Evolutionary conservation across 1,284 basidiomycete genomes (phyloP).

Genomic region (Mycena citricolor): DNA sequence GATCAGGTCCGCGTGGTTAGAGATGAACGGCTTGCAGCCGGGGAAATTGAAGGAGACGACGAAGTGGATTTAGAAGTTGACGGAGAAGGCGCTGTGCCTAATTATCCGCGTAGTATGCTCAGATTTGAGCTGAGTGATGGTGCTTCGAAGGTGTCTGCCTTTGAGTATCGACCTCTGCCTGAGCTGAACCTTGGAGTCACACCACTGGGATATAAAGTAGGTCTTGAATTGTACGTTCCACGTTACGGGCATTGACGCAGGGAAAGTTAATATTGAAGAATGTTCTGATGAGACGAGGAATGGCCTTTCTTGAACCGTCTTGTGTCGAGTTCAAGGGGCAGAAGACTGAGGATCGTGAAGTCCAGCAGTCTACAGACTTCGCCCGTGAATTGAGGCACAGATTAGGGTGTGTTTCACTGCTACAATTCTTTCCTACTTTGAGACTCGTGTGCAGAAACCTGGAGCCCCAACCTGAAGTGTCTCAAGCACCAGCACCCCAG

Average conservation of each 20-base stretch:
- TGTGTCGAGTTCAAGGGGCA: slow-evolving; percentile 60
- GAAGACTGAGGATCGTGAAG: slow-evolving; percentile 58
- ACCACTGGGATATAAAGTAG: slow-evolving; percentile 71
- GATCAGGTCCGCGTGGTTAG: slow-evolving; percentile 63
- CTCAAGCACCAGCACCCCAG: slow-evolving; percentile 19
- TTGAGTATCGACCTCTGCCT: slow-evolving; percentile 64
- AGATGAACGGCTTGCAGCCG: slow-evolving; percentile 56
- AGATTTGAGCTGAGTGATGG: slow-evolving; percentile 70
- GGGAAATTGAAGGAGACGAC: slow-evolving; percentile 47
- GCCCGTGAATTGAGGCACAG: slow-evolving; percentile 52
- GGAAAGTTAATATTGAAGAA: slow-evolving; percentile 63
- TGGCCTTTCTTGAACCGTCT: slow-evolving; percentile 66
- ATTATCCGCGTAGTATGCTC: slow-evolving; percentile 71
- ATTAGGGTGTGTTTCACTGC: slow-evolving; percentile 51
- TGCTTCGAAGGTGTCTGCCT: slow-evolving; percentile 54
- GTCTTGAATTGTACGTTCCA: slow-evolving; percentile 20
- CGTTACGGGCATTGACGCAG: slow-evolving; percentile 2
- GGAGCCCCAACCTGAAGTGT: slow-evolving; percentile 21
- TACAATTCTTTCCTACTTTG: neutral
- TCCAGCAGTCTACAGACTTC: slow-evolving; percentile 52
- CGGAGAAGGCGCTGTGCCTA: slow-evolving; percentile 68
- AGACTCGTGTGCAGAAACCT: slow-evolving; percentile 13
- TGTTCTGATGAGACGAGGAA: slow-evolving; percentile 59
- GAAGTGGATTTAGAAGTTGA: slow-evolving; percentile 55
- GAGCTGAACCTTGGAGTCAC: slow-evolving; percentile 65